Evolutionary conservation across 2,329 filamentous ascomycete species (phyloP), one percentile per base, ranked within the genome.

Genomic region (Aspergillus jensenii): DNA sequence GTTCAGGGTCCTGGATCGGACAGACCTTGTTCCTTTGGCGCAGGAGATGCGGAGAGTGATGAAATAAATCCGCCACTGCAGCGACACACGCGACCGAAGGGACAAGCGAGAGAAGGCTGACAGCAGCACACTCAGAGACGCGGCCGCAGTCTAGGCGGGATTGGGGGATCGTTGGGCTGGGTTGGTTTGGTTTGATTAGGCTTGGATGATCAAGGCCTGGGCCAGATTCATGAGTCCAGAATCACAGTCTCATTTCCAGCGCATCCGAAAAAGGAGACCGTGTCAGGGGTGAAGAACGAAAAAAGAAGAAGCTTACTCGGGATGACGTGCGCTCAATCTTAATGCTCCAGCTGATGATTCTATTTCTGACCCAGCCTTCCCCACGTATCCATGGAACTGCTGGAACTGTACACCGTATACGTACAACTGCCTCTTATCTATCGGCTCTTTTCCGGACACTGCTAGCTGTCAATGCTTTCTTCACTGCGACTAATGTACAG

Each of bases 81-180:
- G 31, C 35, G 37, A 50, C 54, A 64, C 63, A 65, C 65, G 61
- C 62, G 59, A 64, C 59, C 61, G 59, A 40, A 44, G 50, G 49
- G 43, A 45, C 47, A 51, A 59, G 55, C 35, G 39, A 59, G 59
- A 19, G 35, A 56, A 53, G 48, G 37, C 40, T 45, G 39, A 37
- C 33, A 49, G 39, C 53, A 46, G 37, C 19, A 39, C 17, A 44
- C 19, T 31, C 17, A 52, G 43, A 44, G 52, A 37, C 41, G 39
- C 40, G 41, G 25, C 21, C 23, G 25, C 25, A 27, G 27, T 31
- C 53, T 61, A 48, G 49, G 50, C 52, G 23, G 46, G 51, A 52
- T 53, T 43, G 44, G 37, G 37, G 55, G 54, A 51, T 51, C 47
- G 48, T 46, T 57, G 37, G 37, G 35, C 21, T 50, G 12, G 17